These are phyloP conservation scores for Cyberlindnera amylophila DNA, from an alignment of 805 yeast genomes.

Conservation along the genomic window DNA sequence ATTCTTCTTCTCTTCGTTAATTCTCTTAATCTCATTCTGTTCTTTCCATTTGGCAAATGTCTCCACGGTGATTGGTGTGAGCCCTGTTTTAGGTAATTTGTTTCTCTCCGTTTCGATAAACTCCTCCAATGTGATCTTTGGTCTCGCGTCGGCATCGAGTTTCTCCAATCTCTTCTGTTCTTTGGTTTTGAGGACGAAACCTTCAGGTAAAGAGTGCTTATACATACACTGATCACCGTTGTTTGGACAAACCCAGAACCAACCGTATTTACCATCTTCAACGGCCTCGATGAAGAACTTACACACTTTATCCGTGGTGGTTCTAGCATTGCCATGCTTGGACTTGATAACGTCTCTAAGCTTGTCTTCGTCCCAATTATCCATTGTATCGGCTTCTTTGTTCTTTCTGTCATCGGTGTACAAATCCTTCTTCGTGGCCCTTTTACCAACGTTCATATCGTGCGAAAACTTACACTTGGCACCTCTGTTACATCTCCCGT, in stretches of 20 bases:
- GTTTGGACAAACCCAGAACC: constrained; percentile 98
- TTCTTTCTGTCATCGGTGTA: constrained; percentile 79
- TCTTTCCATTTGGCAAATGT: constrained; percentile 81
- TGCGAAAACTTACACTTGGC: constrained; percentile 88
- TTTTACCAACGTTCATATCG: constrained; percentile 80
- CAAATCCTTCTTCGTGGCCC: constrained; percentile 84
- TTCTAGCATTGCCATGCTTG: constrained; percentile 90
- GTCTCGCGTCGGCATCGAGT: constrained; percentile 77
- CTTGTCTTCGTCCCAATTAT: constrained; percentile 95
- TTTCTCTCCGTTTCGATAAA: constrained; percentile 92
- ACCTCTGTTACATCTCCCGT: constrained; percentile 81
- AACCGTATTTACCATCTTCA: constrained; percentile 95
- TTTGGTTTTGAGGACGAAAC: constrained; percentile 93
- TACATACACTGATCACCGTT: constrained; percentile 92
- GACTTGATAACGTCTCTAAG: constrained; percentile 80
- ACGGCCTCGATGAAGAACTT: constrained; percentile 94
- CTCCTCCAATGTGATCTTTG: constrained; percentile 91
- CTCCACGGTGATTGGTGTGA: constrained; percentile 85
- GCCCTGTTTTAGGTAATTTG: constrained; percentile 61
- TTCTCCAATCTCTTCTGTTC: constrained; percentile 90
- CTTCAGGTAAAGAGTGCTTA: constrained; percentile 93
- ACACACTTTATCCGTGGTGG: constrained; percentile 94
- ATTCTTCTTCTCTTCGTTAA: constrained; percentile 37
- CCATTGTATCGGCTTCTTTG: constrained; percentile 86
- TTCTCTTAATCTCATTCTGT: constrained; percentile 57